phyloP scores from a whole-genome alignment of 805 yeast genomes.

The Pichia heedii region DNA sequence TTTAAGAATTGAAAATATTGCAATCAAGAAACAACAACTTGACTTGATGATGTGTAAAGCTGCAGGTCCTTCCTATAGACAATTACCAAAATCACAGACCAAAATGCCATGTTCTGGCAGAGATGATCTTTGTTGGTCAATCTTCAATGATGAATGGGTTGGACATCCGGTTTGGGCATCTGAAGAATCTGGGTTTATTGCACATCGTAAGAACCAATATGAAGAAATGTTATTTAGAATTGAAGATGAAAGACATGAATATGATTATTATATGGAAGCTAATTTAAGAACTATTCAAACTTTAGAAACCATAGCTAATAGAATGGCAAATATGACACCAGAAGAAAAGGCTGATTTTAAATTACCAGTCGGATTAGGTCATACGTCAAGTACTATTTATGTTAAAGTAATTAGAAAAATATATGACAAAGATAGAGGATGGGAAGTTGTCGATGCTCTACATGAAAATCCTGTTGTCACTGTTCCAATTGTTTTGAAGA shows the following conservation, averaged over 20 bases:
- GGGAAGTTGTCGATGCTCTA: constrained; percentile 90
- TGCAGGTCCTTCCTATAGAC: constrained; percentile 90
- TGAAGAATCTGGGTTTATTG: constrained; percentile 96
- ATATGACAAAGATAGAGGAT: constrained; percentile 90
- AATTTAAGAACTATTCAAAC: constrained; percentile 92
- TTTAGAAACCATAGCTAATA: constrained; percentile 86
- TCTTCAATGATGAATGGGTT: constrained; percentile 97
- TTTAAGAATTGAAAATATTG: constrained; percentile 76
- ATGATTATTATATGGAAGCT: constrained; percentile 92
- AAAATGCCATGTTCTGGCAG: constrained; percentile 97
- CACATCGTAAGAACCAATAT: constrained; percentile 97
- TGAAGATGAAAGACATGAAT: constrained; percentile 97
- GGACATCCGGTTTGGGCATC: constrained; percentile 99
- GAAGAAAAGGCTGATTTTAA: constrained; percentile 76
- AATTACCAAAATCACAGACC: constrained; percentile 87
- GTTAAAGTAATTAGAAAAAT: constrained; percentile 88
- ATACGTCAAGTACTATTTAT: constrained; percentile 82
- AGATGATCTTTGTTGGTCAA: constrained; percentile 99
- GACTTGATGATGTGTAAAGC: constrained; percentile 88
- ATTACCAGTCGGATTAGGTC: constrained; percentile 89
- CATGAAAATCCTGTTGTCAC: constrained; percentile 95
- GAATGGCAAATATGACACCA: constrained; percentile 85
- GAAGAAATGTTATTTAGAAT: constrained; percentile 92
- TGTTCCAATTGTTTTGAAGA: constrained; percentile 83
- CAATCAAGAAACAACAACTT: constrained; percentile 81